Evolutionary conservation across 306 rosid genomes (phyloP).

Genomic region (Quercus variabilis): DNA sequence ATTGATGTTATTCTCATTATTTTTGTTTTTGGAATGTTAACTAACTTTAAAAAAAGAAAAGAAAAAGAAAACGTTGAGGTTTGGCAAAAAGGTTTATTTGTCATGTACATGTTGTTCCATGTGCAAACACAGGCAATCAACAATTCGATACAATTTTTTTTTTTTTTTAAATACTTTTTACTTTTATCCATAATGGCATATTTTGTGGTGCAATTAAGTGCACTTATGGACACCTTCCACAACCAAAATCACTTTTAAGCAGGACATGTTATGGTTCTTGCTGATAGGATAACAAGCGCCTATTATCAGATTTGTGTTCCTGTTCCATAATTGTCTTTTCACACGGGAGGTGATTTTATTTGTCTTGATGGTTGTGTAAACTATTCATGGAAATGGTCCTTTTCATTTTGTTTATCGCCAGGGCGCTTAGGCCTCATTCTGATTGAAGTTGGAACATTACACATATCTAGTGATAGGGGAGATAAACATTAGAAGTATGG

Average conservation of each 20-base stretch:
- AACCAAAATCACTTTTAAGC: neutral
- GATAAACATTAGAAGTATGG: neutral
- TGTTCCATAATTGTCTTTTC: neutral
- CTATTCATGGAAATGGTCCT: neutral
- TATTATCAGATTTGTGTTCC: neutral
- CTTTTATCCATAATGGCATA: neutral
- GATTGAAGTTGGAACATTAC: neutral
- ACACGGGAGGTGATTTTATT: neutral
- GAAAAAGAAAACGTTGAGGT: neutral
- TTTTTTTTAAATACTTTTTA: neutral
- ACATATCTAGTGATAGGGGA: neutral
- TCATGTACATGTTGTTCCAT: neutral
- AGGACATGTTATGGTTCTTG: neutral
- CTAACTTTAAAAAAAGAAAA: no score
- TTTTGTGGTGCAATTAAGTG: neutral
- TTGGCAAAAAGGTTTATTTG: neutral
- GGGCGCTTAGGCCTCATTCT: neutral
- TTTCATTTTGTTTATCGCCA: neutral
- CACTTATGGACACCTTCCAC: neutral
- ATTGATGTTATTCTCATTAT: neutral
- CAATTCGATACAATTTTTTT: neutral
- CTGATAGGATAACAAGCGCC: conserved; percentile 4
- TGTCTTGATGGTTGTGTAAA: neutral
- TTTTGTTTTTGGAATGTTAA: neutral
- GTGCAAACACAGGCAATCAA: neutral